Conservation (phyloP, 176 grass and related monocot genomes). For the Musa troglodytarum region DNA sequence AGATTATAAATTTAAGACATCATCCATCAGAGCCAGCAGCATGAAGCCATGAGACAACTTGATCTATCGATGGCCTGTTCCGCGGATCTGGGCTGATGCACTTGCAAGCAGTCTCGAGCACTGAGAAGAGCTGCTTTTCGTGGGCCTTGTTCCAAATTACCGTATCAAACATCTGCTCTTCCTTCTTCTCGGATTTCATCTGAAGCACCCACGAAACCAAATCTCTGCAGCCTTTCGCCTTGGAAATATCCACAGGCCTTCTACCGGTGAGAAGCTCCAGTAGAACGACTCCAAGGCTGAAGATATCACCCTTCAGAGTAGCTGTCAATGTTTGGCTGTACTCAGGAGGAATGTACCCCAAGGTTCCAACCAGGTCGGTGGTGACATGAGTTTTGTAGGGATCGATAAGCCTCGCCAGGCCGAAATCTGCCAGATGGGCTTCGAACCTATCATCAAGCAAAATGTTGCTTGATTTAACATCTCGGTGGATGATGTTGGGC, state of each 20-base stretch:
- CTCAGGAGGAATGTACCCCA: slow-evolving; percentile 90
- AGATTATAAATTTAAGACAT: background rate
- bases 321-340: slow-evolving; percentile 76
- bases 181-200: slow-evolving; percentile 79
- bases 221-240: slow-evolving; percentile 56
- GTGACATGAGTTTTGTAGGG: slow-evolving; percentile 94
- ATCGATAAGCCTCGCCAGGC: slow-evolving; percentile 76
- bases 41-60: slow-evolving; percentile 70
- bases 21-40: slow-evolving; percentile 30
- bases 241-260: slow-evolving; percentile 74
- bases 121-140: slow-evolving; percentile 62
- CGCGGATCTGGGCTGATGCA: slow-evolving; percentile 61
- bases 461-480: slow-evolving; percentile 96
- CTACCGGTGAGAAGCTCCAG: slow-evolving; percentile 72
- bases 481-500: slow-evolving; percentile 87
- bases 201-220: slow-evolving; percentile 72
- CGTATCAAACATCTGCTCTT: slow-evolving; percentile 61
- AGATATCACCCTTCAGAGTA: slow-evolving; percentile 76
- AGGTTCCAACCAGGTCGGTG: slow-evolving; percentile 76
- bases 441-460: slow-evolving; percentile 81
- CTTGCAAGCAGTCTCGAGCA: slow-evolving; percentile 64
- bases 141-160: slow-evolving; percentile 53
- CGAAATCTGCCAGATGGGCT: slow-evolving; percentile 86
- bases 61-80: slow-evolving; percentile 68
- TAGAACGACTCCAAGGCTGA: slow-evolving; percentile 81